Conservation (phyloP, 495 filamentous ascomycete species). For the Xylaria cubensis region DNA sequence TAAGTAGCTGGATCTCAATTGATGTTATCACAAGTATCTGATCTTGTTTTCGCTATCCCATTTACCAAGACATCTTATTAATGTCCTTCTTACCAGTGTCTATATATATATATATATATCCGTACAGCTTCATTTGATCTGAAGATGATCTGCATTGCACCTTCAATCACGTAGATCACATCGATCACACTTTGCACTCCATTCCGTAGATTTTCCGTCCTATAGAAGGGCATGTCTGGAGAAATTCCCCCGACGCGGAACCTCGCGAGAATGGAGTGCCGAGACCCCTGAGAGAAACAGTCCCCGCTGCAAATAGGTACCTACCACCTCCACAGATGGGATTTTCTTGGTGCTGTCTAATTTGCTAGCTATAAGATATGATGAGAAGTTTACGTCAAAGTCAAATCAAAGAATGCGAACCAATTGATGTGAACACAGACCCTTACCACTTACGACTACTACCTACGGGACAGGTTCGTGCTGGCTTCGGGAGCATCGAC, state of each 20-base stretch:
- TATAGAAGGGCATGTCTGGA: background rate
- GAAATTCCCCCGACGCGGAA: constrained; percentile 11
- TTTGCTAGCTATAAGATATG: too few species aligned
- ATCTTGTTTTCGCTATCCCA: background rate
- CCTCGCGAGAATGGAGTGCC: constrained; percentile 13
- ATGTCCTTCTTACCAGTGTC: background rate
- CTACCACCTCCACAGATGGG: too few species aligned
- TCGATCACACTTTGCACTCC: background rate
- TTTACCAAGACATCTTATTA: background rate
- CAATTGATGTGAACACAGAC: too few species aligned
- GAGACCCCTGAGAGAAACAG: background rate
- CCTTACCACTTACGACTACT: too few species aligned
- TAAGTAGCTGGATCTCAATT: background rate
- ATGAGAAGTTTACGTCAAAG: too few species aligned
- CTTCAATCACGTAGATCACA: background rate
- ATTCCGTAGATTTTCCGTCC: constrained; percentile 16
- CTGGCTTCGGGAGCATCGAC: too few species aligned
- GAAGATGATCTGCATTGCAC: background rate
- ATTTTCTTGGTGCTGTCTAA: too few species aligned
- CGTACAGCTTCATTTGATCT: background rate
- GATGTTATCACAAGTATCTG: background rate
- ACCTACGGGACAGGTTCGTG: too few species aligned
- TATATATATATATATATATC: background rate
- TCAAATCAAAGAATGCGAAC: too few species aligned
- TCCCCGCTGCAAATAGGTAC: too few species aligned